Evolutionary conservation across 2,329 filamentous ascomycete genomes (phyloP), one percentile per base, ranked within the genome.

Genomic region (Blastomyces gilchristii): DNA sequence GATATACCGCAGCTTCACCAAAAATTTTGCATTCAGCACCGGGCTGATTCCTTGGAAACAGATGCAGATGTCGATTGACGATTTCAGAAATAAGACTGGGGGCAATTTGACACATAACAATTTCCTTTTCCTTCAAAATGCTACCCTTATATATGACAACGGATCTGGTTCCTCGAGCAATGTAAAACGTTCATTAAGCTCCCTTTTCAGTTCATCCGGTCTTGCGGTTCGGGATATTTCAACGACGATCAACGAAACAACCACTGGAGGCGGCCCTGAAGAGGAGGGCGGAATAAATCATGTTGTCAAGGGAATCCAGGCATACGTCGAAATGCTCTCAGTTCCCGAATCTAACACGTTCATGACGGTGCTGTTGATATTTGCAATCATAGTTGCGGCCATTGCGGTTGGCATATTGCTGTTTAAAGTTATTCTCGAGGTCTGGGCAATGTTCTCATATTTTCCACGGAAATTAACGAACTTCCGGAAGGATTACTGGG

Each of bases 401-500:
- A 93, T 97, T 67, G 87, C 89, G 53, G 89, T 96, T 31, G 86
- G 89, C 34, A 92, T 97, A 68, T 81, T 97, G 37, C 83, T 97
- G 5, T 83, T 95, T 77, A 99, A 97, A 80, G 86, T 96, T 63
- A 85, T 97, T 60, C 84, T 99, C 60, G 94, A 97, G 77, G 80
- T 85, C 49, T 97, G 93, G 91, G 88, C 91, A 18, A 80, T 97
- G n/a, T 93, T 90, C 68, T 91, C 89, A 67, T 90, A 81, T 65
- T 95, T 97, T 72, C 92, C 94, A 14, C 82, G 90, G 72, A 83
- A 84, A 45, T 83, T 97, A 63, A 80, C 85, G 18, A 87, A 88
- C 56, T 97, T 97, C 83, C 89, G 94, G 68, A 89, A 96, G 78
- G 90, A 96, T 75, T 97, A 97, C 80, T 97, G 94, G 94, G 89